Percentiles rank a stretch among this genome's conserved stretches.
phyloP scores from a whole-genome alignment of 768 basidiomycete species.

The Neoboletus magnificus region DNA sequence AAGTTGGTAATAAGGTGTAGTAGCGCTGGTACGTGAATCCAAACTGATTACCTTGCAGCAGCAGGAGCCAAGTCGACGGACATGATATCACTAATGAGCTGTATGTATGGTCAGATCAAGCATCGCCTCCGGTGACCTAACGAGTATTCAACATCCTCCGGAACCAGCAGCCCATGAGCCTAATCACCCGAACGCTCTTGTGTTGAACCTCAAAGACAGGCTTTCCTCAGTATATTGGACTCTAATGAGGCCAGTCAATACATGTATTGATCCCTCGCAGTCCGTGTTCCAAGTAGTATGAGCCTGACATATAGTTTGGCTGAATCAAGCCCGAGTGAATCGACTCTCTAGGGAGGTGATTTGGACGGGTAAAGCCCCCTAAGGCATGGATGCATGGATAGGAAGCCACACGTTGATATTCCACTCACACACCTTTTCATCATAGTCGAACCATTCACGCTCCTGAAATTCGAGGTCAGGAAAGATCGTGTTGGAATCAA shows the following conservation, averaged over 20 bases:
- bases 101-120: neutral
- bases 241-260: neutral
- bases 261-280: neutral
- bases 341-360: constrained; percentile 63
- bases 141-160: neutral
- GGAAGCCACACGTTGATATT: neutral
- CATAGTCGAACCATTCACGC: constrained; percentile 82
- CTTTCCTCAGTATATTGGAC: neutral
- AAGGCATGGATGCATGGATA: constrained; percentile 3
- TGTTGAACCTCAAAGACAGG: neutral
- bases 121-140: neutral
- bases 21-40: constrained; percentile 33
- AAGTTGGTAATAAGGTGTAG: constrained; percentile 28
- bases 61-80: neutral
- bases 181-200: neutral
- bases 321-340: constrained; percentile 60
- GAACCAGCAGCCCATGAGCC: too few species aligned
- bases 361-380: constrained; percentile 65
- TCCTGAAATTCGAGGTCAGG: constrained; percentile 50
- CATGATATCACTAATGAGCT: neutral
- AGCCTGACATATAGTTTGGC: too few species aligned
- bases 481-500: constrained; percentile 53
- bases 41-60: constrained; percentile 3
- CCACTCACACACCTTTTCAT: constrained; percentile 65
- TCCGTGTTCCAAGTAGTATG: neutral